phyloP scores from a whole-genome alignment of 495 filamentous ascomycete genomes.

The Achaetomiella virescens region DNA sequence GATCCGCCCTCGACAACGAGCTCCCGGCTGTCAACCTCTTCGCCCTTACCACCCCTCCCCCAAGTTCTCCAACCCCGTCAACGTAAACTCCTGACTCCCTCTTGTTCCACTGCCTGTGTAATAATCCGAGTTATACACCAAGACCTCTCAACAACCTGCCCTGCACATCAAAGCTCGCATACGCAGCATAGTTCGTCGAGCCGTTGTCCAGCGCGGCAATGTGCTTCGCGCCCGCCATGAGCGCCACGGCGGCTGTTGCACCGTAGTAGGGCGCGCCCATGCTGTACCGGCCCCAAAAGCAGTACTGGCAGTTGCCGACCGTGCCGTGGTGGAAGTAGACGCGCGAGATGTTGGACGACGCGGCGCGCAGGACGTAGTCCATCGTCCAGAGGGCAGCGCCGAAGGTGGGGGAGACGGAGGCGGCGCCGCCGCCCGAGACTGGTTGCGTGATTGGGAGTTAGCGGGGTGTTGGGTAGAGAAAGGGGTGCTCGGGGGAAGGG shows the following conservation, averaged over 20 bases:
- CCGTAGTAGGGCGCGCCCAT: slow-evolving; percentile 56
- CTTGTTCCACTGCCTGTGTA: slow-evolving; percentile 43
- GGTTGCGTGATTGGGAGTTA: background rate
- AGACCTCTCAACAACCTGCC: slow-evolving; percentile 35
- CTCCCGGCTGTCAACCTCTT: slow-evolving; percentile 51
- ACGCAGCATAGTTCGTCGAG: slow-evolving; percentile 45
- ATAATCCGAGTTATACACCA: slow-evolving; percentile 57
- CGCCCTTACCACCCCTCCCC: slow-evolving; percentile 24
- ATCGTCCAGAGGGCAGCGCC: slow-evolving; percentile 56
- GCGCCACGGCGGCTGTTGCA: slow-evolving; percentile 48
- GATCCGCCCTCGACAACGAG: slow-evolving; percentile 44
- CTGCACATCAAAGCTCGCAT: slow-evolving; percentile 43
- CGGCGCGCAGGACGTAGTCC: slow-evolving; percentile 49
- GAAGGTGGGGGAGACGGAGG: slow-evolving; percentile 50
- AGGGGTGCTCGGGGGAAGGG: background rate
- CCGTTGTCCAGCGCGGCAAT: slow-evolving; percentile 48
- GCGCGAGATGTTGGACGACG: slow-evolving; percentile 42
- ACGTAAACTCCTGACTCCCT: slow-evolving; percentile 38
- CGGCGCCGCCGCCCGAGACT: slow-evolving; percentile 44
- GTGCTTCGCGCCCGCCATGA: slow-evolving; percentile 45
- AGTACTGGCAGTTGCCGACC: slow-evolving; percentile 56
- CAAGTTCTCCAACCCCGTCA: slow-evolving; percentile 41
- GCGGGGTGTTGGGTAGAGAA: background rate
- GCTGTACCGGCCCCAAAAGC: slow-evolving; percentile 52
- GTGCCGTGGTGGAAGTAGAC: slow-evolving; percentile 59